Conservation (phyloP, 208 protist genomes). For the Crithidia fasciculata region DNA sequence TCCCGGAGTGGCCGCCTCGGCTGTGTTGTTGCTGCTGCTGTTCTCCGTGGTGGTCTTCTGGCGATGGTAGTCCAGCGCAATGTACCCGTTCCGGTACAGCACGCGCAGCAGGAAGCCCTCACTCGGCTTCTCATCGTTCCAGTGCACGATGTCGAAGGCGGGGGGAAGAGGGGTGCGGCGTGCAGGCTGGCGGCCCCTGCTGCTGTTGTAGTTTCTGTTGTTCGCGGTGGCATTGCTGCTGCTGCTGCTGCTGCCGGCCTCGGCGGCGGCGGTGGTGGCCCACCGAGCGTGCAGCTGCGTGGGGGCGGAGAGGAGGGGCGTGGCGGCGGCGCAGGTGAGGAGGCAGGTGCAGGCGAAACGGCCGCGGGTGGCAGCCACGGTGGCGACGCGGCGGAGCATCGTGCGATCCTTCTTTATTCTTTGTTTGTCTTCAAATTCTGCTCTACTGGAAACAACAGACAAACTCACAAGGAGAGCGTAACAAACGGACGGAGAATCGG, state of each 20-base stretch:
- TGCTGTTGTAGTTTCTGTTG: slow-evolving; percentile 27
- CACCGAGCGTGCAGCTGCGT: slow-evolving; percentile 9
- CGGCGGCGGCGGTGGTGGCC: slow-evolving; percentile 24
- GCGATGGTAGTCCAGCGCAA: slow-evolving; percentile 83
- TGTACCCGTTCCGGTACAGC: slow-evolving; percentile 75
- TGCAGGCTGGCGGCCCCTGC: slow-evolving; percentile 24
- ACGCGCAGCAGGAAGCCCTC: slow-evolving; percentile 79
- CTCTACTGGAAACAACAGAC: neutral
- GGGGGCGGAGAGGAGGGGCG: neutral
- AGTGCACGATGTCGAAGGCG: slow-evolving; percentile 88
- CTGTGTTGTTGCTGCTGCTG: slow-evolving; percentile 1
- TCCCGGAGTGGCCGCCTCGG: no score
- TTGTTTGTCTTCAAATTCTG: neutral
- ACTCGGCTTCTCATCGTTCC: slow-evolving; percentile 75
- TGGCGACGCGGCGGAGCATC: slow-evolving; percentile 48
- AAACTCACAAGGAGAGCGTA: neutral
- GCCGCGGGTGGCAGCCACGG: slow-evolving; percentile 2
- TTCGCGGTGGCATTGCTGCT: slow-evolving; percentile 16
- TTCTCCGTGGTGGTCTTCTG: slow-evolving; percentile 29
- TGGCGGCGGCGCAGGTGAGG: neutral
- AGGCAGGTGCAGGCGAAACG: slow-evolving; percentile 1
- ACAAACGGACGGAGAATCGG: no score
- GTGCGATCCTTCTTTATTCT: neutral
- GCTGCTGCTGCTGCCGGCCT: slow-evolving; percentile 20
- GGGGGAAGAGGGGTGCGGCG: slow-evolving; percentile 54